Conservation (phyloP, 306 rosid genomes). For the Elaeagnus macrophylla region DNA sequence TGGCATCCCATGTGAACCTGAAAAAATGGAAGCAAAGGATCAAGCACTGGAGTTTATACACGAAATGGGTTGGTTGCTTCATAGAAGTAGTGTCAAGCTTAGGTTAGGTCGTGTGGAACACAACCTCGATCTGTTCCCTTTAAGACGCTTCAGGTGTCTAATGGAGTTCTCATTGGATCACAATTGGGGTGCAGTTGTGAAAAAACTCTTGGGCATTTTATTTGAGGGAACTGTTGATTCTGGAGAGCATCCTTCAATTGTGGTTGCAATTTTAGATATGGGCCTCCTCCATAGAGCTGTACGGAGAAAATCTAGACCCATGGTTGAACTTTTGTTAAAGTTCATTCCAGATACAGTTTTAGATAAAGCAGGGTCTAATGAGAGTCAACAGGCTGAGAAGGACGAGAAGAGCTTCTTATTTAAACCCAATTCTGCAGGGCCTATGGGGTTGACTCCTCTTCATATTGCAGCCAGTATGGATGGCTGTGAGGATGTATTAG, state of each 20-base stretch:
- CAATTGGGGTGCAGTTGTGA: constrained; percentile 83
- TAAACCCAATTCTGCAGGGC: constrained; percentile 62
- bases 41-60: constrained; percentile 67
- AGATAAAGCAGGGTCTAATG: constrained; percentile 29
- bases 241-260: constrained; percentile 45
- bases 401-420: constrained; percentile 36
- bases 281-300: constrained; percentile 82
- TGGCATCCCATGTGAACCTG: constrained; percentile 26
- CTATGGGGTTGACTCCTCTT: constrained; percentile 76
- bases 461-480: constrained; percentile 67
- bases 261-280: constrained; percentile 56
- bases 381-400: constrained; percentile 28
- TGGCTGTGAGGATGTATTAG: constrained; percentile 61
- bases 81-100: constrained; percentile 46
- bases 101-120: constrained; percentile 59
- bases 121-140: constrained; percentile 41
- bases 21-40: constrained; percentile 46
- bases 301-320: constrained; percentile 48
- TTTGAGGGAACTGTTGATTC: constrained; percentile 55
- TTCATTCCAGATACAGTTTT: constrained; percentile 34
- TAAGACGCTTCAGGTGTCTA: constrained; percentile 63
- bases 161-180: constrained; percentile 78
- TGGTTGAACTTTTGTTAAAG: constrained; percentile 67
- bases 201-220: constrained; percentile 54
- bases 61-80: constrained; percentile 95